Evolutionary conservation across 164 flowering plant genomes (phyloP).

Genomic region (Aristolochia californica): DNA sequence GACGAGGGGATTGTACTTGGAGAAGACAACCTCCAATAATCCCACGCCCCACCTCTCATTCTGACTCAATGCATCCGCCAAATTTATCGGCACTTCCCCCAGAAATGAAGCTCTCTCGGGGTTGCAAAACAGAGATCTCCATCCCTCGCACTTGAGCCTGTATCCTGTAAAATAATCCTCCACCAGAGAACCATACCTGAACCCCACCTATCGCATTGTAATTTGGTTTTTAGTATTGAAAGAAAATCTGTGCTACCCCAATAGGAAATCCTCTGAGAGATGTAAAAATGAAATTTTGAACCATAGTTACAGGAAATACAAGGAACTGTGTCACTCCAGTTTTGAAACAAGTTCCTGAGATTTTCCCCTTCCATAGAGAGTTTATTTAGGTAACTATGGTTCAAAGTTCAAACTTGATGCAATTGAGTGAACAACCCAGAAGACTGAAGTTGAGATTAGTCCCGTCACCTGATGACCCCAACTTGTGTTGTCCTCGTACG

Average conservation of each 20-base stretch:
- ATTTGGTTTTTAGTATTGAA: background rate
- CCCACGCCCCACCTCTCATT: conserved; percentile 61
- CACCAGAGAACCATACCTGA: conserved; percentile 62
- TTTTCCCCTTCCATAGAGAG: background rate
- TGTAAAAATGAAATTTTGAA: background rate
- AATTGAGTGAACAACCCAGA: background rate
- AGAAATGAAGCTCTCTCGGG: conserved; percentile 61
- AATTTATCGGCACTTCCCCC: conserved; percentile 46
- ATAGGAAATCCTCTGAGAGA: background rate
- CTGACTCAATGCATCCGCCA: conserved; percentile 45
- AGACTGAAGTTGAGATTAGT: background rate
- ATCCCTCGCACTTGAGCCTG: conserved; percentile 60
- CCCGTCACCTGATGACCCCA: background rate
- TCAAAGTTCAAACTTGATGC: background rate
- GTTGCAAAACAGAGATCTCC: conserved; percentile 57
- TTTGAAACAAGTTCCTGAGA: too few relatives aligned
- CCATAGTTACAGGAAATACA: background rate
- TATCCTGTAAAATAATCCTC: conserved; percentile 82
- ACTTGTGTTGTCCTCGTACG: background rate
- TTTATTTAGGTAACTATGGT: background rate
- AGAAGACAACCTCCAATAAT: conserved; percentile 40
- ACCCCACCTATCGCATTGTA: conserved; percentile 39
- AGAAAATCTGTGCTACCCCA: too few relatives aligned
- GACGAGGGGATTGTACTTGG: conserved; percentile 37
- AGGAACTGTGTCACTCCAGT: too few relatives aligned